Percentiles rank a stretch among this genome's conserved stretches.
Evolutionary conservation across 2,329 filamentous ascomycete genomes (phyloP).

Genomic region (Calonectria montana): DNA sequence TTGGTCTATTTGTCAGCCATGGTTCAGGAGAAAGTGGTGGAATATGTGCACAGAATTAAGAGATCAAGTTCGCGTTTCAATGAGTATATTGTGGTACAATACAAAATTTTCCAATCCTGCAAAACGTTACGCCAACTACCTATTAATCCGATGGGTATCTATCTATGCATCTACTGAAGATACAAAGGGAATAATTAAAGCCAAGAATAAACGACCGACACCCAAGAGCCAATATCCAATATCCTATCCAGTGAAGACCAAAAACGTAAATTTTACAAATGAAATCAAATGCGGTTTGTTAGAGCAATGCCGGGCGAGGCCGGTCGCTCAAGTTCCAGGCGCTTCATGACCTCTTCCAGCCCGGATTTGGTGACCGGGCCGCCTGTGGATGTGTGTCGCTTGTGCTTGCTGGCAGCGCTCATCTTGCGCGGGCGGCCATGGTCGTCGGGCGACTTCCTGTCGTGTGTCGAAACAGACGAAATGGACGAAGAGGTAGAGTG

Average conservation of each 20-base stretch:
- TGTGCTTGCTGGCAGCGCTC: conserved; percentile 41
- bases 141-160: conserved; percentile 15
- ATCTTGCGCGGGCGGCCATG: conserved; percentile 43
- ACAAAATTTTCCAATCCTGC: background rate
- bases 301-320: conserved; percentile 43
- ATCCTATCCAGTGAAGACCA: background rate
- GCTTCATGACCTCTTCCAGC: conserved; percentile 40
- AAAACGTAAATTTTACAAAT: background rate
- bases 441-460: conserved; percentile 40
- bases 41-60: background rate
- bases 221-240: conserved; percentile 1
- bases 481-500: conserved; percentile 40
- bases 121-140: background rate
- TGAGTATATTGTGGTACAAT: background rate
- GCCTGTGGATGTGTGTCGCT: conserved; percentile 39
- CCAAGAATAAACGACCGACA: background rate
- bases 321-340: conserved; percentile 42
- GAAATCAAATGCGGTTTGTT: conserved; percentile 40
- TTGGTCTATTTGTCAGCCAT: background rate
- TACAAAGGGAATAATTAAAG: background rate
- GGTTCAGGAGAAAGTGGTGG: background rate
- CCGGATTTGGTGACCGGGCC: conserved; percentile 20
- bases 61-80: background rate
- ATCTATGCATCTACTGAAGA: conserved; percentile 10
- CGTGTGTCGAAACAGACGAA: conserved; percentile 32